Percentiles rank a stretch among this genome's conserved stretches.
Evolutionary conservation across 1,284 basidiomycete species (phyloP).

Genomic region (Papiliotrema fonsecae): DNA sequence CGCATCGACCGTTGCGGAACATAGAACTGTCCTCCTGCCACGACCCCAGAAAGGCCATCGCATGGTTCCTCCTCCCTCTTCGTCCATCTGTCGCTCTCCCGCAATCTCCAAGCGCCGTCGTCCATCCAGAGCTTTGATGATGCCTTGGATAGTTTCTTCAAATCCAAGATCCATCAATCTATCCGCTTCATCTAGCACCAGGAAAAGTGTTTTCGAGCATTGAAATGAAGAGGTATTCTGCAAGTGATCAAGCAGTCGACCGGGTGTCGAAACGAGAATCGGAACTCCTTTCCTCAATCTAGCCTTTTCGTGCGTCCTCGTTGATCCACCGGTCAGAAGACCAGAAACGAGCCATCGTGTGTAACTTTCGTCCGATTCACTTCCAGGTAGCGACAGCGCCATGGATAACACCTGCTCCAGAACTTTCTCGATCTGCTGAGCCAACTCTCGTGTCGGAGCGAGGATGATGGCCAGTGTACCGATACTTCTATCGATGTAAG

Average conservation of each 20-base stretch:
- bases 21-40: slow-evolving; percentile 76
- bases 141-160: slow-evolving; percentile 66
- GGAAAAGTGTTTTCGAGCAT: slow-evolving; percentile 88
- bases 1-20: slow-evolving; percentile 93
- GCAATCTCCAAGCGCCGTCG: slow-evolving; percentile 66
- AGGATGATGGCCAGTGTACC: slow-evolving; percentile 94
- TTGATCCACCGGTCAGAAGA: slow-evolving; percentile 74
- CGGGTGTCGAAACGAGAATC: slow-evolving; percentile 61
- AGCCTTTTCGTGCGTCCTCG: slow-evolving; percentile 68
- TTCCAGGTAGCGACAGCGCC: slow-evolving; percentile 53
- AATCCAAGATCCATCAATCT: slow-evolving; percentile 69
- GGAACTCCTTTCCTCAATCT: slow-evolving; percentile 66
- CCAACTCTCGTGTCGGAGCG: slow-evolving; percentile 89
- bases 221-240: slow-evolving; percentile 84
- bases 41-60: slow-evolving; percentile 63
- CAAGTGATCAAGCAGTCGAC: slow-evolving; percentile 65
- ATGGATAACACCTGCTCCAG: slow-evolving; percentile 64
- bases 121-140: slow-evolving; percentile 78
- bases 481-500: slow-evolving; percentile 77
- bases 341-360: slow-evolving; percentile 94
- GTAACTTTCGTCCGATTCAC: slow-evolving; percentile 47
- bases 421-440: slow-evolving; percentile 82
- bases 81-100: slow-evolving; percentile 61
- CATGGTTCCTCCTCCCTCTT: slow-evolving; percentile 52
- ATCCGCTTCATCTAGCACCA: slow-evolving; percentile 96